phyloP scores from a whole-genome alignment of 139 green algal genomes.

The Coelastrella sp. region DNA sequence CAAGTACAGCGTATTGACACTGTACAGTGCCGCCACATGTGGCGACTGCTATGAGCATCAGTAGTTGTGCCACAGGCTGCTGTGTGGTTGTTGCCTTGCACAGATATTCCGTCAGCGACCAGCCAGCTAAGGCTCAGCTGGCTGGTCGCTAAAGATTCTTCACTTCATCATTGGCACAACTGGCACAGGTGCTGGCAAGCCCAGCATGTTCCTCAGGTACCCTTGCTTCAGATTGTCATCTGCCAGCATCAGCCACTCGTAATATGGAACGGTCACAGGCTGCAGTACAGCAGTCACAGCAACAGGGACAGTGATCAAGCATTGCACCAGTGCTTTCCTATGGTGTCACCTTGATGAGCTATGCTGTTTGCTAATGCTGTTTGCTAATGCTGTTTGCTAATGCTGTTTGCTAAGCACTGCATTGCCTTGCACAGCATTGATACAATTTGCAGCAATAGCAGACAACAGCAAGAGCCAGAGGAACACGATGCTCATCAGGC shows the following conservation, averaged over 20 bases:
- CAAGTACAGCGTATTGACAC: too few species aligned
- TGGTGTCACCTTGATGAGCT: background rate
- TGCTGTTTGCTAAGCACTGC: background rate
- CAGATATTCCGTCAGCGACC: too few species aligned
- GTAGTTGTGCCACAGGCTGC: too few species aligned
- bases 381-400: too few species aligned
- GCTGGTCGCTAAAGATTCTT: too few species aligned
- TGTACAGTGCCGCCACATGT: too few species aligned
- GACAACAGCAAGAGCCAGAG: background rate
- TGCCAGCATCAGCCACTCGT: slow-evolving; percentile 15
- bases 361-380: background rate
- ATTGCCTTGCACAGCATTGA: background rate
- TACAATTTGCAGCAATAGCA: background rate
- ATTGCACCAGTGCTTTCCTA: background rate
- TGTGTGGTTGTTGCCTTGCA: too few species aligned
- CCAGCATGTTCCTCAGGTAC: slow-evolving; percentile 30
- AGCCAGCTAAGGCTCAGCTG: too few species aligned
- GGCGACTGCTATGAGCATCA: too few species aligned
- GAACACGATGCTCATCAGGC: background rate
- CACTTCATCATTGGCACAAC: too few species aligned
- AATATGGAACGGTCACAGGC: slow-evolving; percentile 28
- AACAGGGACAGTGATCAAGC: background rate
- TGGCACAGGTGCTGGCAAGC: background rate
- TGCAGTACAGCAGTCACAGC: background rate
- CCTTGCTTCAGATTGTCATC: slow-evolving; percentile 5